Evolutionary conservation across 768 basidiomycete species (phyloP), one percentile per base, ranked within the genome.

Genomic region (Pleurotus salmoneostramineus): DNA sequence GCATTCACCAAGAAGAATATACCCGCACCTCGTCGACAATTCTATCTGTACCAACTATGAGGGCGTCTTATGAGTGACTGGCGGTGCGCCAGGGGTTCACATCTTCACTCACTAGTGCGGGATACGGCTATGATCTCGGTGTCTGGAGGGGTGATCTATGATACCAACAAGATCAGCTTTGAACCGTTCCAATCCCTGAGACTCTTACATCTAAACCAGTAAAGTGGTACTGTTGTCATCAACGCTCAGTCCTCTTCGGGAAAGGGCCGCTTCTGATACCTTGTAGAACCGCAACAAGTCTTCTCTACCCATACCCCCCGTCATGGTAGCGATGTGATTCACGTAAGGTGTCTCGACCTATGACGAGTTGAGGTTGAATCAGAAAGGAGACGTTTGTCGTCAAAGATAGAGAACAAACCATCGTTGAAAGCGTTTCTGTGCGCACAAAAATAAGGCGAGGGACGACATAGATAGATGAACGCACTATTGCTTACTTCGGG

Each of bases 221-320:
- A 35, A 56, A 56, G 27, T 56, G 56, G 35, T 56, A 56, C 56
- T 56, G 56, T 31, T 12, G 5, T 15, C 5, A 56, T 54, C 10
- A 56, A 45, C 34, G 33, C 21, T 32, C n/a, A 14, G n/a, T 6
- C 14, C 33, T 4, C 10, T 45, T 21, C 12, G 32, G 3, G 10
- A 40, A 33, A 56, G 7, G 43, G 3, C 8, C 14, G 37, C 37
- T 35, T 31, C 7, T 10, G 15, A 34, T n/a, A 47, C 56, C 56
- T 56, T 56, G 56, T 56, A 56, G 37, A 56, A 56, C 31, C 56
- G 12, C 31, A 48, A 56, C 15, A 56, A 31, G 47, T 56, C 56
- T 34, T 47, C 5, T 2, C 43, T 17, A 15, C 56, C 56, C 44
- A 56, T 47, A 27, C 56, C 56, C 27, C 56, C 56, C 21, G 56